Conservation (phyloP, 164 flowering plant genomes). For the Houttuynia cordata region DNA sequence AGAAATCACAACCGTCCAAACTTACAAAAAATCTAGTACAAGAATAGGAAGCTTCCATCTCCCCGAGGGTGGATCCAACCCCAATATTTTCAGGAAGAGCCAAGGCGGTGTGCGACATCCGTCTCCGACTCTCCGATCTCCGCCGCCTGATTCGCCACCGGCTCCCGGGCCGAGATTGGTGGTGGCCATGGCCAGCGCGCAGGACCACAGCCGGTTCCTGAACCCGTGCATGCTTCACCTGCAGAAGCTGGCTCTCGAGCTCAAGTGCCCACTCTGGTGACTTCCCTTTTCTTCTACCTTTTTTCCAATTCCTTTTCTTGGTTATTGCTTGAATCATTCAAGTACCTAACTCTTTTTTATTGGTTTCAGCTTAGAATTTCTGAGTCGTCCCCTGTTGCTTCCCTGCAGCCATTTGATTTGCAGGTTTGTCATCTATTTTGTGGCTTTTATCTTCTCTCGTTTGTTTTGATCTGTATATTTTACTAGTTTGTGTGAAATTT, state of each 20-base stretch:
- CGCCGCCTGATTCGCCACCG: neutral
- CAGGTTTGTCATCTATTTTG: slow-evolving; percentile 25
- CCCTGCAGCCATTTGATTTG: slow-evolving; percentile 62
- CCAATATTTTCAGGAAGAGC: neutral
- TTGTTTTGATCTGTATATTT: slow-evolving; percentile 1
- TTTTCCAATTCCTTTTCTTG: neutral
- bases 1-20: neutral
- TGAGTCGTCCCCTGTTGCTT: slow-evolving; percentile 34
- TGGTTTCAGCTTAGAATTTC: slow-evolving; percentile 42
- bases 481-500: neutral
- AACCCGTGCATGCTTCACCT: slow-evolving; percentile 11
- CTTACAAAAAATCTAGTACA: too few species aligned
- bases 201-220: neutral
- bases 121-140: neutral
- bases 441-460: neutral
- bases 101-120: neutral
- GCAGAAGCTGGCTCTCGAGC: slow-evolving; percentile 10
- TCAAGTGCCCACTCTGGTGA: slow-evolving; percentile 13
- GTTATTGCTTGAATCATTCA: neutral
- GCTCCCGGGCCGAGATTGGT: neutral
- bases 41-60: too few species aligned
- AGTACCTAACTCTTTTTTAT: neutral
- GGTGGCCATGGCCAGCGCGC: neutral
- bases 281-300: neutral
- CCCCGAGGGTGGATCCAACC: neutral